Evolutionary conservation across 345 rosid genomes (phyloP).

Genomic region (Salix arbutifolia): DNA sequence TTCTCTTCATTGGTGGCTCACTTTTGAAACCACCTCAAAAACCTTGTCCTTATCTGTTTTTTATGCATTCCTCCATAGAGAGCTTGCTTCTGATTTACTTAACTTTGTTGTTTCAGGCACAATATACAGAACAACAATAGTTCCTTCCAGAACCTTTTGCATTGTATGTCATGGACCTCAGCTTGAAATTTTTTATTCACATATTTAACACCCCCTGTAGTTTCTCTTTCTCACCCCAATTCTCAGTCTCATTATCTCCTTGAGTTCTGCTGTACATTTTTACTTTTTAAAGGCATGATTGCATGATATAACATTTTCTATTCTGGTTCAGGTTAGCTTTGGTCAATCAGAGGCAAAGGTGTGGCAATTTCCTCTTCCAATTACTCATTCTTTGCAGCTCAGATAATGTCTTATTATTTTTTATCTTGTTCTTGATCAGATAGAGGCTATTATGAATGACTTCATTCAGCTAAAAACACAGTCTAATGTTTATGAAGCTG

Average conservation of each 20-base stretch:
- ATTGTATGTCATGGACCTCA: conserved; percentile 42
- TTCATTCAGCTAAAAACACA: conserved; percentile 83
- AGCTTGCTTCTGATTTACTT: conserved; percentile 18
- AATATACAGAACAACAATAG: conserved; percentile 71
- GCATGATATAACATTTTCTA: conserved; percentile 10
- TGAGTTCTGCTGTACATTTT: background rate
- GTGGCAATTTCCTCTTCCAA: conserved; percentile 8
- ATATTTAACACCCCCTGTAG: background rate
- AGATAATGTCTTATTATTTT: background rate
- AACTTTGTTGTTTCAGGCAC: conserved; percentile 62
- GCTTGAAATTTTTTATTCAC: background rate
- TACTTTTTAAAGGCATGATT: background rate
- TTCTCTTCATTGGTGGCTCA: background rate
- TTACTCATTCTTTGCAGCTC: background rate
- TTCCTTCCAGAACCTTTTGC: conserved; percentile 93
- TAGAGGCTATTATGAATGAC: conserved; percentile 91
- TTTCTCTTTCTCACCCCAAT: background rate
- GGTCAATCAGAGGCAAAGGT: conserved; percentile 94
- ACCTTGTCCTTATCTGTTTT: background rate
- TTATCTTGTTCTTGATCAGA: conserved; percentile 33
- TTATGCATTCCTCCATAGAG: background rate
- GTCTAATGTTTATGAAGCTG: conserved; percentile 80
- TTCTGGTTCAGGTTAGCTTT: conserved; percentile 69
- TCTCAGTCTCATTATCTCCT: background rate
- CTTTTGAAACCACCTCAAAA: conserved; percentile 4